phyloP scores from a whole-genome alignment of 1,284 basidiomycete genomes.

The Limonomyces culmigenus region DNA sequence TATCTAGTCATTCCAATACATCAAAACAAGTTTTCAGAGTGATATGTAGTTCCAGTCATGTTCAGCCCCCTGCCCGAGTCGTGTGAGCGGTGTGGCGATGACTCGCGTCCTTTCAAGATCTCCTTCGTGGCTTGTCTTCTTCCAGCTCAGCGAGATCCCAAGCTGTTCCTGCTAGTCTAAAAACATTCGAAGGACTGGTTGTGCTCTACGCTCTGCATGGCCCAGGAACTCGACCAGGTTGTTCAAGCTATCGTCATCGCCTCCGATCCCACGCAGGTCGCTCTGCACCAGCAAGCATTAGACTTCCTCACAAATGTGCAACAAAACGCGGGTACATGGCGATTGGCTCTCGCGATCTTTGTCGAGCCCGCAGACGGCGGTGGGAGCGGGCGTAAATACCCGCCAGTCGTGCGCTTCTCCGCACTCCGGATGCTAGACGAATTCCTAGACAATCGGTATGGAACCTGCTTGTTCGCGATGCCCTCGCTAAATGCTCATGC shows the following conservation, averaged over 20 bases:
- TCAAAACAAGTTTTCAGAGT: no score
- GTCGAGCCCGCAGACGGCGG: conserved; percentile 41
- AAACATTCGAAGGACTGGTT: no score
- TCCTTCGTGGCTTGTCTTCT: no score
- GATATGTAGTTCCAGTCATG: no score
- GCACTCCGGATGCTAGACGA: conserved; percentile 76
- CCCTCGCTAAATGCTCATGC: neutral
- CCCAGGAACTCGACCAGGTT: conserved; percentile 57
- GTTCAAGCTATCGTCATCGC: conserved; percentile 75
- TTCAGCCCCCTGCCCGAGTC: no score
- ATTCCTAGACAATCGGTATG: conserved; percentile 73
- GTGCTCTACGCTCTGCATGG: no score
- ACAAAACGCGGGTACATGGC: conserved; percentile 69
- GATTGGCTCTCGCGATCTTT: conserved; percentile 59
- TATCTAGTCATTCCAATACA: no score
- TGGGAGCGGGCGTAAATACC: conserved; percentile 47
- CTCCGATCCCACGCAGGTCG: conserved; percentile 54
- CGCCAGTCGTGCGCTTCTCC: conserved; percentile 67
- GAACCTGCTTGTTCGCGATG: neutral
- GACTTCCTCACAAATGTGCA: conserved; percentile 67
- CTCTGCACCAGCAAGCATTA: conserved; percentile 66
- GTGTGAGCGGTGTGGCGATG: no score
- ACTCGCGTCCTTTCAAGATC: no score
- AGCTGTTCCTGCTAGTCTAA: no score
- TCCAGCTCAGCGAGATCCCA: no score